Base-by-base conservation (phyloP, 2,329 filamentous ascomycete species). In the Ceratocystiopsis sp. region DNA sequence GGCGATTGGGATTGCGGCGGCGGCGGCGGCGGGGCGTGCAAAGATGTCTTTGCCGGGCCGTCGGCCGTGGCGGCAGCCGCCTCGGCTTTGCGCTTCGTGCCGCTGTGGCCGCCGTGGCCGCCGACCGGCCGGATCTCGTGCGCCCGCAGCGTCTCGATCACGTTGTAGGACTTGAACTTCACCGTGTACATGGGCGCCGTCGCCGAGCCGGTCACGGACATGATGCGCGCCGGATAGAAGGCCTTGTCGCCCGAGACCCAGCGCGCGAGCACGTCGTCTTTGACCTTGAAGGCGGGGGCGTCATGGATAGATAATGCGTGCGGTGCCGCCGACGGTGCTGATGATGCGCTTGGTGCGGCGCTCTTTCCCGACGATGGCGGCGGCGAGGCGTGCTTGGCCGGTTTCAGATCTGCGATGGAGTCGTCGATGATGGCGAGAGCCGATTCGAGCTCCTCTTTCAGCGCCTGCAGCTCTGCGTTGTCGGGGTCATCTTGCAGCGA, bases 161-260 rank as follows among this genome's bases (percentile, higher is more conserved):
- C 85, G 49, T 80, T 75, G 63, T 96, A 96, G 54, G 77, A 84
- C 63, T 93, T 89, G 69, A 96, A 98, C 53, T 83, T 91, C 60
- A 98, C 87, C 40, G 84, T 81, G 59, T 95, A 98, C 49, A 95
- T 84, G 34, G 87, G 89, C 42, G 84, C 83, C 37, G 78, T 82
- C n/a, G 80, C 79, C 10, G 86, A 94, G 46, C 91, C 91, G 18
- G 89, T 95, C 53, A 95, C 87, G 42, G 83, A 87, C 42, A 85
- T 89, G 60, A 98, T 93, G 54, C 84, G 80, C 37, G 87, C 91
- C 38, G 85, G 80, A 63, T 96, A 96, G 63, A 87, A 95, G 19
- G 74, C 73, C 55, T 83, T 85, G 61, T 98, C 91, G 43, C 85
- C 86, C 11, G 84, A 82, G 39, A 81, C 66, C 84, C 87, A 98